Evolutionary conservation across 2,329 filamentous ascomycete genomes (phyloP), one percentile per base, ranked within the genome.

Genomic region (Penicillium oxalicum): DNA sequence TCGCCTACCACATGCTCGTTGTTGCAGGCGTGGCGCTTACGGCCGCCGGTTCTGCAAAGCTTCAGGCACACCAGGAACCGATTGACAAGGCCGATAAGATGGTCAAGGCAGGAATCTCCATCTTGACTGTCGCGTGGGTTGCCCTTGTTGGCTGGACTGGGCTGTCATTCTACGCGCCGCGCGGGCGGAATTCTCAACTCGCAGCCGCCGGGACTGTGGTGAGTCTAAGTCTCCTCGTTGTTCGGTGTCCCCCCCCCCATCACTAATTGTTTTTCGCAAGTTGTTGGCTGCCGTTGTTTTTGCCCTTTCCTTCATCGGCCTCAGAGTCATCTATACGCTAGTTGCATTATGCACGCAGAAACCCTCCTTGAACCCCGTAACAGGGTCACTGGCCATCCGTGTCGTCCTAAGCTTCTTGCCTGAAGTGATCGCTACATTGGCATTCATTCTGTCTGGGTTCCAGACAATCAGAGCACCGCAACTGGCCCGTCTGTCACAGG

Each of bases 1-100:
- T 51, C n/a, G 40, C 49, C 25, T 48, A 54, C 47, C 54, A 58
- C 27, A 52, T 53, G 6, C 44, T 50, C 8, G 50, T 57, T 12
- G 49, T 50, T 18, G 52, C 42, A 7, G 54, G 52, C 27, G 48
- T 57, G 9, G 52, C 45, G 27, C 46, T 57, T 9, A 48, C 56
- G 12, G 56, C 54, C 3, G 44, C 37, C 4, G 56, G 52, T 13
- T 50, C 47, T 1, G 45, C 48, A 5, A 49, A 53, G 29, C 47
- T 55, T 24, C 45, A 51, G 39, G 7, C n/a, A 24, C 43, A 51
- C 13, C 32, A 51, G 11, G 39, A 52, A n/a, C 49, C 52, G 4
- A 9, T 46, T 27, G 48, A 56, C 12, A 55, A 53, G 42, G 52
- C 43, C 9, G 48, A 47, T 35, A 44, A 37, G 4, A 48, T 51